Evolutionary conservation across 805 yeast genomes (phyloP), one percentile per base, ranked within the genome.

Genomic region (Starmera caribaea): DNA sequence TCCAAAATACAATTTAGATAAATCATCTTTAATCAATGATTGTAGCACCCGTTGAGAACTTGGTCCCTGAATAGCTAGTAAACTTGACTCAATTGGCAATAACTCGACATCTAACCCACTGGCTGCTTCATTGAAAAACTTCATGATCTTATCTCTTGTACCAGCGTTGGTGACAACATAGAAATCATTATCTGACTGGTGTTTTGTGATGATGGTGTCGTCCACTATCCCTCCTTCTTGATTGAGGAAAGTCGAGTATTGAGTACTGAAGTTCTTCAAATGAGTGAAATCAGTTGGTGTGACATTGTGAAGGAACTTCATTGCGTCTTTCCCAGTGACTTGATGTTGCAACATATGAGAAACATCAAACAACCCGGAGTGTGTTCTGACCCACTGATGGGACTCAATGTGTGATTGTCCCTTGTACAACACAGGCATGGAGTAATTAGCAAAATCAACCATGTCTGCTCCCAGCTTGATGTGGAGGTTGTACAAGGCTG

Each of bases 101-200:
- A 68, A 66, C 32, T 53, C 39, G 17, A 62, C 59, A 36, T 58
- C 57, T 14, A 44, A 55, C 1, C 56, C 55, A 9, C 55, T 47
- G 29, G 78, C 61, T 54, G 81, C 81, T 2, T 63, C 53, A 31
- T 68, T 63, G 47, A 90, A 65, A 54, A 84, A 89, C 13, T 62
- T 65, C 16, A 77, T 58, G 57, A 89, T 97, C 55, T 84, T 82
- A 2, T 74, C 90, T 41, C 95, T 72, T 53, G 97, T 84, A 8
- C 96, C 97, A 3, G 97, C 98, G 61, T 92, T 92, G 33, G 97
- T 89, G 7, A 92, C 98, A 51, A 92, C 77, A 59, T 88, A 88
- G 56, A 74, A 90, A 13, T 58, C 50, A 37, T 73, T 71, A 38
- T 72, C 72, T 32, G 72, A 72, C n/a, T 75, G 76, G 30, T 73